Conservation (phyloP, 2,329 filamentous ascomycete genomes). For the Byssochlamys sp. region DNA sequence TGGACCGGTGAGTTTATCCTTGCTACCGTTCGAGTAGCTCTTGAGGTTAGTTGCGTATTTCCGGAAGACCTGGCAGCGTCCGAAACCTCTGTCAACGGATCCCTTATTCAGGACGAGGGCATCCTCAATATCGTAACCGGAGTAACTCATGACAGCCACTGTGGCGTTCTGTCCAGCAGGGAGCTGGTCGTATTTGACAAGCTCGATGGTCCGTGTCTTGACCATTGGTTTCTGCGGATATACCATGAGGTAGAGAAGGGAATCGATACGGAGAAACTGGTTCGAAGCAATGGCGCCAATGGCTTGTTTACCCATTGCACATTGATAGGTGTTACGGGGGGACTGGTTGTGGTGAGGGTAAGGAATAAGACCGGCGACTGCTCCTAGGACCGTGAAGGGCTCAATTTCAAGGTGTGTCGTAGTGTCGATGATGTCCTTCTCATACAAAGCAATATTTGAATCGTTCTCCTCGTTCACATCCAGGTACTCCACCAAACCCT, state of each 20-base stretch:
- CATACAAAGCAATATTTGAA: conserved; percentile 81
- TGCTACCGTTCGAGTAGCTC: conserved; percentile 72
- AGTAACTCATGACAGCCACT: conserved; percentile 98
- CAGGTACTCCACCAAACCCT: conserved; percentile 87
- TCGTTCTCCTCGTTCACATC: conserved; percentile 99
- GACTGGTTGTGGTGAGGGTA: conserved; percentile 99
- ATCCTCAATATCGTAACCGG: conserved; percentile 98
- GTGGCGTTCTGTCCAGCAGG: conserved; percentile 94
- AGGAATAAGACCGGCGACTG: conserved; percentile 89
- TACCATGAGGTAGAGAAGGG: conserved; percentile 87
- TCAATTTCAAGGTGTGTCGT: conserved; percentile 96
- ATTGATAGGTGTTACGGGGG: conserved; percentile 95
- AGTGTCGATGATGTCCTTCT: conserved; percentile 68
- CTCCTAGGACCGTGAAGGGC: conserved; percentile 90
- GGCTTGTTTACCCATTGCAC: conserved; percentile 99
- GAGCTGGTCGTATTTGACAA: conserved; percentile 93
- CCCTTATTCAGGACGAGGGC: conserved; percentile 94
- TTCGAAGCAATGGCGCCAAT: conserved; percentile 98
- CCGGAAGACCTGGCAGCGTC: conserved; percentile 93
- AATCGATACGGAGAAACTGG: conserved; percentile 94
- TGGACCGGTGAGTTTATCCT: conserved; percentile 51
- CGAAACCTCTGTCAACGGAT: conserved; percentile 87
- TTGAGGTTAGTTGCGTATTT: conserved; percentile 83
- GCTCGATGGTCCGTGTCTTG: conserved; percentile 89
- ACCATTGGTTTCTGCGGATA: conserved; percentile 97